Evolutionary conservation across 176 grass and related monocot genomes (phyloP), one percentile per base, ranked within the genome.

Genomic region (bread wheat (Triticum aestivum)): DNA sequence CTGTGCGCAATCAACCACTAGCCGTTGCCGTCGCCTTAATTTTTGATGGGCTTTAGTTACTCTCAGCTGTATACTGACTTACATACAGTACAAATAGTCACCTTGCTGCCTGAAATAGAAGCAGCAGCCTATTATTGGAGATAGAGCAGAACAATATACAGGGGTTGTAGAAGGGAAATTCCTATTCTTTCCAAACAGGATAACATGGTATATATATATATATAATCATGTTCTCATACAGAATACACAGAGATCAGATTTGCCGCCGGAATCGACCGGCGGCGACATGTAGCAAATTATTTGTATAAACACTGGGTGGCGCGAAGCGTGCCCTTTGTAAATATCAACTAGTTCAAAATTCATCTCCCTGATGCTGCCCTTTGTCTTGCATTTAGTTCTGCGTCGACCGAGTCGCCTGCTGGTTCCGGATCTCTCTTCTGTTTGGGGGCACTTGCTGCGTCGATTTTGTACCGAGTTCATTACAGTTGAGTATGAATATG

Each of bases 1-100:
- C 85, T 96, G 13, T 90, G 94, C 65, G 32, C 63, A 68, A 99
- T 99, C 80, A 83, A 94, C 71, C 89, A 93, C 38, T 93, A 86
- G 92, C 32, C 4, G 6, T 45, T 62, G 80, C 20, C 1, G 5
- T 33, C 47, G 65, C 13, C 62, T 34, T 73, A 3, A 61, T 56
- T 59, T 65, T 75, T 32, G 8, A n/a, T 51, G 1, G 11, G 9
- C 18, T 72, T 47, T 78, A 77, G 51, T 6, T 71, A 26, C 15
- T 42, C 29, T 61, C 13, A 67, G 67, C 56, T 85, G 69, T 85
- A 41, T 77, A 73, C 26, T 84, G 29, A 73, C 34, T 64, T 79
- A 63, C 12, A 80, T 79, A 63, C 12, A 80, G 24, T 80, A 65
- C 9, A 35, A 33, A 69, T 80, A 83, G 75, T 49, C 35, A 37